Conservation (phyloP, 495 filamentous ascomycete species). For the Talaromyces trachyspermus region DNA sequence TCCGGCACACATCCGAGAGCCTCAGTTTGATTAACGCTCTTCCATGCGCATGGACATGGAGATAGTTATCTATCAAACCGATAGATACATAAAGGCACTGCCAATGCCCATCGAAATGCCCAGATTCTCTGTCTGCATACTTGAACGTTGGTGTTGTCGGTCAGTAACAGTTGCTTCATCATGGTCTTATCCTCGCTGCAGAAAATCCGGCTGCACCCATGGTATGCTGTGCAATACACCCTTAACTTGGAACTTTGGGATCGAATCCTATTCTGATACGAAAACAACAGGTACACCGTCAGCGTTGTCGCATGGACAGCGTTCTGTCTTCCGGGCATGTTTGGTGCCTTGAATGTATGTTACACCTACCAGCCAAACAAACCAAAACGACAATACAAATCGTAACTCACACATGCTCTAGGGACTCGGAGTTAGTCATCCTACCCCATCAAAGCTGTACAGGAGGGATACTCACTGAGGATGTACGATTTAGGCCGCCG, state of each 20-base stretch:
- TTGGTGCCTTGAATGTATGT: neutral
- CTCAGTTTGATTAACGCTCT: neutral
- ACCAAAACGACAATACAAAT: neutral
- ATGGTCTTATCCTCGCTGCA: neutral
- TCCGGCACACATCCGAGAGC: neutral
- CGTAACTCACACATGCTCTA: neutral
- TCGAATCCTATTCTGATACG: no score
- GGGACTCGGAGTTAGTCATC: neutral
- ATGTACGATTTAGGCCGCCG: neutral
- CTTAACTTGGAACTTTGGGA: no score
- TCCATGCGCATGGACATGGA: no score
- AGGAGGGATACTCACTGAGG: neutral
- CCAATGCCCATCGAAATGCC: neutral
- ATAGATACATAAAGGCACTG: neutral
- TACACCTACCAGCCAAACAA: neutral
- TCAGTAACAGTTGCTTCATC: neutral
- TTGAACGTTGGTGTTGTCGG: neutral
- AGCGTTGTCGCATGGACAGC: conserved; percentile 2
- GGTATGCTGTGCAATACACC: neutral
- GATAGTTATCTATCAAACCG: no score
- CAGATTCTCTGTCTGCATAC: neutral
- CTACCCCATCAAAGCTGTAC: neutral
- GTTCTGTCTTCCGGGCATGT: conserved; percentile 3
- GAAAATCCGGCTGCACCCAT: neutral
- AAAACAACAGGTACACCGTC: conserved; percentile 3